Base-by-base conservation (phyloP, 805 yeast genomes). In the Metschnikowia proteae region DNA sequence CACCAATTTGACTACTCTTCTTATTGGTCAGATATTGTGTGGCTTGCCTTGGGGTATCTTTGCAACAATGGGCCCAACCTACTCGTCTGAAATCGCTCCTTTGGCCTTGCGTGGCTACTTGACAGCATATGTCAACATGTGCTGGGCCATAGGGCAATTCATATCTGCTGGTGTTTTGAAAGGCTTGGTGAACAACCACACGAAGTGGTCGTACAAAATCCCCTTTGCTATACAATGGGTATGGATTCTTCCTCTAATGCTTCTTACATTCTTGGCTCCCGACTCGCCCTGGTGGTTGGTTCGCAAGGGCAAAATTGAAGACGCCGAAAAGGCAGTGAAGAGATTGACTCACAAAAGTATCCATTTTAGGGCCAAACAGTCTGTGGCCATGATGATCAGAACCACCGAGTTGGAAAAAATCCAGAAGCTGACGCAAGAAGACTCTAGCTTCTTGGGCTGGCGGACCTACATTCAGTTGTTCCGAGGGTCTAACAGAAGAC, bases 181-280 rank as follows among this genome's bases (percentile, higher is more conserved):
- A 53, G 79, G 69, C 43, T 61, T 64, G 42, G 59, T 60, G 26
- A 46, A 45, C 29, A 52, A 55, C 49, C 48, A 32, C 17, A 46
- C 48, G 5, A 57, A 68, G 22, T 57, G 71, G 67, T n/a, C 81
- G 5, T 82, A 78, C 61, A 67, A 72, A 48, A 67, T 78, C 36
- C 84, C 86, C 7, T 79, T 77, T 59, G 84, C 80, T 3, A 49
- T 81, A 8, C 86, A 81, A 63, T 81, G 85, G 85, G 61, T 71
- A 4, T 81, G 83, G 83, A 78, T 82, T 9, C 59, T 73, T 8
- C 80, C 81, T 34, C 59, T 81, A 27, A 55, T 72, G 28, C 56
- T 70, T 46, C 71, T 73, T 13, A 67, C 74, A 9, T 66, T 49
- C 46, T 60, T 76, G 4, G 77, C 81, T 37, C 85, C 84, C 9